A percentile compares a stretch with the other conserved stretches of the same genome.
Evolutionary conservation across 192 early-diverging fungal genomes (phyloP).

Genomic region (Pilaira anomala): DNA sequence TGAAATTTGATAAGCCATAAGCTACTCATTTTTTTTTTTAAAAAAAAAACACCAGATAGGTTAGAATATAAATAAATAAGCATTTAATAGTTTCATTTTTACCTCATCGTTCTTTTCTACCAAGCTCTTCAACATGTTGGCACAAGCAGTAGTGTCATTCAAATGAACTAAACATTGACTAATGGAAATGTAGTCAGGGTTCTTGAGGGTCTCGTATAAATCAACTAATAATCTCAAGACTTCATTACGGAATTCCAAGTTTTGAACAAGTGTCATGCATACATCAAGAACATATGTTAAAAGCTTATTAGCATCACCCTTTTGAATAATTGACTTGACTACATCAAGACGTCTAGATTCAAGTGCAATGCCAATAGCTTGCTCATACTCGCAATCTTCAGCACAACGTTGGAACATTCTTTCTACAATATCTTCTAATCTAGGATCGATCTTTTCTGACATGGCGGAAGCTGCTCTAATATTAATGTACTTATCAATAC

Average conservation of each 20-base stretch:
- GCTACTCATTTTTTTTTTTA: too few relatives aligned
- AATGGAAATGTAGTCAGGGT: constrained; percentile 91
- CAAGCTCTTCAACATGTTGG: constrained; percentile 72
- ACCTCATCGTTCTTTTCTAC: constrained; percentile 60
- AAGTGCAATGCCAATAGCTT: constrained; percentile 94
- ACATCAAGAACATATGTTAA: constrained; percentile 84
- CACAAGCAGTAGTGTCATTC: constrained; percentile 71
- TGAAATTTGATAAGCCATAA: constrained; percentile 92
- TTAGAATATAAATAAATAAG: background rate
- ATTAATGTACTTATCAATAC: constrained; percentile 94
- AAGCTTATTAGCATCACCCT: constrained; percentile 68
- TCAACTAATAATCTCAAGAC: constrained; percentile 72
- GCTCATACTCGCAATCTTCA: constrained; percentile 80
- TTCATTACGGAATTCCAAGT: constrained; percentile 79
- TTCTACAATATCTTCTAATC: constrained; percentile 87
- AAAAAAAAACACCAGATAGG: constrained; percentile 43
- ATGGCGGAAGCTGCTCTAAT: constrained; percentile 48
- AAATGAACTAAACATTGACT: constrained; percentile 91
- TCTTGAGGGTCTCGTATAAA: constrained; percentile 65
- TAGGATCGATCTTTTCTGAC: constrained; percentile 61
- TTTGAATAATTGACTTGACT: constrained; percentile 75
- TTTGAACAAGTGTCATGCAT: constrained; percentile 80
- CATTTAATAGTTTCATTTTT: constrained; percentile 3
- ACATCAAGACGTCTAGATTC: constrained; percentile 90
- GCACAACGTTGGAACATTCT: constrained; percentile 94